phyloP scores from a whole-genome alignment of 176 grass and related monocot species.

The Aegilops longissima region DNA sequence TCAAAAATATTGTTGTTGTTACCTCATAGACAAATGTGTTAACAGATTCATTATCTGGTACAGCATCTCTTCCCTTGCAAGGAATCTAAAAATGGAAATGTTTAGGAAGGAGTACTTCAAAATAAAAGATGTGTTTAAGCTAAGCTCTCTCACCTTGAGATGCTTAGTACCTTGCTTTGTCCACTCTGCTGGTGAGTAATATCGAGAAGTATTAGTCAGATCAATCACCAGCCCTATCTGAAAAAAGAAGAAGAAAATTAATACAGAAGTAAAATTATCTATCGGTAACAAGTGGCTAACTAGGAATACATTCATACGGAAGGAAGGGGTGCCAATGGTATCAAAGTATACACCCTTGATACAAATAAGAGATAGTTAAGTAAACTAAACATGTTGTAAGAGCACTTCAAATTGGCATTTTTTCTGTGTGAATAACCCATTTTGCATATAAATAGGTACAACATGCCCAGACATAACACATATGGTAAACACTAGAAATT shows the following conservation, averaged over 20 bases:
- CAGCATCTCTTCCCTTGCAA: conserved; percentile 91
- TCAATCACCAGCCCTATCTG: conserved; percentile 98
- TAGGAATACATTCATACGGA: background rate
- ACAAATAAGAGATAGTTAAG: conserved; percentile 1
- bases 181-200: conserved; percentile 80
- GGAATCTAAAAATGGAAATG: conserved; percentile 63
- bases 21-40: conserved; percentile 87
- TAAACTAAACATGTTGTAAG: background rate
- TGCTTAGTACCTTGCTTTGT: conserved; percentile 89
- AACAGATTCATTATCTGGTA: conserved; percentile 92
- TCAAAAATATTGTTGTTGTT: conserved; percentile 43
- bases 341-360: background rate
- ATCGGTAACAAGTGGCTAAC: background rate
- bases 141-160: conserved; percentile 73
- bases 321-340: background rate
- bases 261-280: conserved; percentile 1
- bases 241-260: conserved; percentile 15
- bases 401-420: background rate
- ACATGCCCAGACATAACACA: background rate
- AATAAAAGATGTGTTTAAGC: conserved; percentile 17
- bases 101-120: conserved; percentile 15
- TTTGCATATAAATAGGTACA: conserved; percentile 14
- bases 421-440: background rate
- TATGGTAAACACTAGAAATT: conserved; percentile 5
- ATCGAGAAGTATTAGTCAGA: conserved; percentile 93